A percentile compares a stretch with the other conserved stretches of the same genome.
Evolutionary conservation across 2,329 filamentous ascomycete species (phyloP).

Genomic region (Eutypella sp.): DNA sequence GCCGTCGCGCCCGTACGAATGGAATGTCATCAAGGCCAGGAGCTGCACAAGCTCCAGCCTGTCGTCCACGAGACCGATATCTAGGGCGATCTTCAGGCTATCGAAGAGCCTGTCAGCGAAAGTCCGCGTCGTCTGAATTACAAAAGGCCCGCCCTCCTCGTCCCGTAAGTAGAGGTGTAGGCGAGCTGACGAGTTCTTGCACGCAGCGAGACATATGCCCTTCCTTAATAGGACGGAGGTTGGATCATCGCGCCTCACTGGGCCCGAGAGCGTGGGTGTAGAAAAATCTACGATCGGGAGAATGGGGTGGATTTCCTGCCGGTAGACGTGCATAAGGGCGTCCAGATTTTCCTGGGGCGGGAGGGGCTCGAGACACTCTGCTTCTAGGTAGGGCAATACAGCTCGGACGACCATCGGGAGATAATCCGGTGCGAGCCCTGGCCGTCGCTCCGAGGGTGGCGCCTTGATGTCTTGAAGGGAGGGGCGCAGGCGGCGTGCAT

Average conservation of each 20-base stretch:
- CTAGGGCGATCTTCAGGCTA: conserved; percentile 8
- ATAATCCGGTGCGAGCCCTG: conserved; percentile 4
- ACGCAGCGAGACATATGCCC: conserved; percentile 6
- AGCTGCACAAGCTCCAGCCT: conserved; percentile 9
- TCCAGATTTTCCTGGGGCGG: conserved; percentile 7
- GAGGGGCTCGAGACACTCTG: conserved; percentile 8
- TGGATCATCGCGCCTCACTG: conserved; percentile 3
- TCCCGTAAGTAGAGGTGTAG: conserved; percentile 7
- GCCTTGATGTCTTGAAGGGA: conserved; percentile 11
- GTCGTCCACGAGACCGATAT: conserved; percentile 11
- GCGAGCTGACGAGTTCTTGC: conserved; percentile 6
- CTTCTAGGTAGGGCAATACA: conserved; percentile 10
- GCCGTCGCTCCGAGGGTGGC: conserved; percentile 6
- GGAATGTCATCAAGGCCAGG: conserved; percentile 8
- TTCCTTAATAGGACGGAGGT: conserved; percentile 6
- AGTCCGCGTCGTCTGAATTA: conserved; percentile 3
- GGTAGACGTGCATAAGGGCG: conserved; percentile 7
- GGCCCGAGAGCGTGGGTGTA: neutral
- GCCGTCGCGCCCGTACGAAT: conserved; percentile 9
- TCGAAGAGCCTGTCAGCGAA: conserved; percentile 9
- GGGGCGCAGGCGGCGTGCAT: conserved; percentile 6
- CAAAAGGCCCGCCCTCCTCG: neutral
- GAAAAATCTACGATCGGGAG: conserved; percentile 8
- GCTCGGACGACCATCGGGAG: conserved; percentile 9
- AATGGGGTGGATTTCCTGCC: conserved; percentile 8